Evolutionary conservation across 805 yeast genomes (phyloP).

Genomic region (Candida vartiovaarae): DNA sequence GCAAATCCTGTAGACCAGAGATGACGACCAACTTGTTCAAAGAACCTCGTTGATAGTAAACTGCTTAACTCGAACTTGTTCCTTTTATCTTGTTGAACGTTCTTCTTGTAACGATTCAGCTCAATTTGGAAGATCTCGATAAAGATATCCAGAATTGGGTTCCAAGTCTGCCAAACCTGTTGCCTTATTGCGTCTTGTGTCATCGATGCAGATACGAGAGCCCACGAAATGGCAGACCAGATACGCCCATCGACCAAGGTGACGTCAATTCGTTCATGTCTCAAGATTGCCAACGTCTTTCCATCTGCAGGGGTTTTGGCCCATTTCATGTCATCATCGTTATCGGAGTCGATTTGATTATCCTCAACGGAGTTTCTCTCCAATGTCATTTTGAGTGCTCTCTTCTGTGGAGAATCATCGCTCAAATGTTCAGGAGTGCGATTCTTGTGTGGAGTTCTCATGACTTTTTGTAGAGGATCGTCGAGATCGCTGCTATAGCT

Average conservation of each 20-base stretch:
- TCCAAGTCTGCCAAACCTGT: slow-evolving; percentile 19
- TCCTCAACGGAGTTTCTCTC: background rate
- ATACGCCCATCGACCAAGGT: slow-evolving; percentile 15
- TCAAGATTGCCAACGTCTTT: slow-evolving; percentile 18
- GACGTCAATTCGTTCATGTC: slow-evolving; percentile 21
- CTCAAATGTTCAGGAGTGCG: background rate
- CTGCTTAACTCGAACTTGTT: background rate
- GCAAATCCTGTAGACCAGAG: slow-evolving; percentile 7
- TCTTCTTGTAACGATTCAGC: slow-evolving; percentile 4
- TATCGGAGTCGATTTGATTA: slow-evolving; percentile 2
- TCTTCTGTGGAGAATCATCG: slow-evolving; percentile 21
- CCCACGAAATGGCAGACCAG: slow-evolving; percentile 27
- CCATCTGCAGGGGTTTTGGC: slow-evolving; percentile 7
- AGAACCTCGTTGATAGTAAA: slow-evolving; percentile 6
- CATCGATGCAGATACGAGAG: slow-evolving; percentile 11
- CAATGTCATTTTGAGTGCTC: slow-evolving; percentile 9
- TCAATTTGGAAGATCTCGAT: slow-evolving; percentile 14
- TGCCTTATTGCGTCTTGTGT: slow-evolving; percentile 3
- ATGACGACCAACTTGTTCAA: slow-evolving; percentile 8
- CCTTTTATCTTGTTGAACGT: background rate
- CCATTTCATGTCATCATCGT: slow-evolving; percentile 4
- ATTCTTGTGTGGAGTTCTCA: background rate
- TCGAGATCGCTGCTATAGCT: slow-evolving; percentile 8
- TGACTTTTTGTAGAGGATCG: background rate
- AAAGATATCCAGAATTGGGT: slow-evolving; percentile 12